These are phyloP conservation scores for Exophiala oligosperma DNA, from an alignment of 2,329 filamentous ascomycete genomes.

Conservation along the genomic window DNA sequence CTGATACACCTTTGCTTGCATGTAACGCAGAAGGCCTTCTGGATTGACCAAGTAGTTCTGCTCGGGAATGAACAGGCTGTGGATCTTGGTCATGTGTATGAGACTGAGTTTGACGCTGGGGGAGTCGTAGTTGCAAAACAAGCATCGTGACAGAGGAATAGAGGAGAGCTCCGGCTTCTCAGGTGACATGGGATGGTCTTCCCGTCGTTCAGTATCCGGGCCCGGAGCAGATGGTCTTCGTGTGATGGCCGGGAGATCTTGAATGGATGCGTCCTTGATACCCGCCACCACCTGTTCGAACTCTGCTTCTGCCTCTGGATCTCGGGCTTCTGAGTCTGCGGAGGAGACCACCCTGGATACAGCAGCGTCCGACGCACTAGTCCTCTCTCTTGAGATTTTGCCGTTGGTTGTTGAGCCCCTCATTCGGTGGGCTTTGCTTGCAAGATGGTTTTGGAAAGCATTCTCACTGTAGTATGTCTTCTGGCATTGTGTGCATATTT, in stretches of 20 bases:
- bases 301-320: constrained; percentile 53
- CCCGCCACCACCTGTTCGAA: constrained; percentile 73
- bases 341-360: constrained; percentile 53
- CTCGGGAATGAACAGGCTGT: constrained; percentile 96
- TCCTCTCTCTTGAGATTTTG: constrained; percentile 42
- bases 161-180: constrained; percentile 17
- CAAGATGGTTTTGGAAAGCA: constrained; percentile 88
- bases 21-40: constrained; percentile 74
- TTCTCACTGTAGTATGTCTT: constrained; percentile 97
- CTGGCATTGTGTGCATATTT: constrained; percentile 75
- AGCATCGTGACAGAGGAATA: constrained; percentile 61
- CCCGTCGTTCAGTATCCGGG: constrained; percentile 34
- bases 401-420: constrained; percentile 56
- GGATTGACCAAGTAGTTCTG: constrained; percentile 78
- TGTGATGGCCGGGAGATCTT: constrained; percentile 30
- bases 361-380: constrained; percentile 67
- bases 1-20: constrained; percentile 77
- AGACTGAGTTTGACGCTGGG: constrained; percentile 74
- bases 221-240: constrained; percentile 42
- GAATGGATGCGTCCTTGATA: constrained; percentile 42
- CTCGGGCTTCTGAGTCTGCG: constrained; percentile 37
- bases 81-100: constrained; percentile 85
- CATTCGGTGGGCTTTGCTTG: constrained; percentile 83
- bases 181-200: constrained; percentile 40
- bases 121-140: constrained; percentile 91